Percentiles rank a stretch among this genome's conserved stretches.
Conservation (phyloP, 768 basidiomycete species). For the Collybiopsis confluens region DNA sequence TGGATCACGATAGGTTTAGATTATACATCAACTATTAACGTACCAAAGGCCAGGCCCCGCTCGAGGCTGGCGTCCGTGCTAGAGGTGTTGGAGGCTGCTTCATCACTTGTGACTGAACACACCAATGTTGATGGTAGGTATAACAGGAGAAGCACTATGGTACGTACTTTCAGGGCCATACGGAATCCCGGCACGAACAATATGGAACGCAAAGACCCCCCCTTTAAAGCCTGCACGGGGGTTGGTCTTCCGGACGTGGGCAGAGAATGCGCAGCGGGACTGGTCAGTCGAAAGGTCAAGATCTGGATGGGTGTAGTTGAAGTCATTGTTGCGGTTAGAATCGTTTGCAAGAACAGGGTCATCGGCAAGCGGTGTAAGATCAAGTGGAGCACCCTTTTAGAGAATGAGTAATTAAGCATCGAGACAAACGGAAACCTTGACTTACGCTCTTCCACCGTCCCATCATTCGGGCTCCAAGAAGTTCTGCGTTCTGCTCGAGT, state of each 20-base stretch:
- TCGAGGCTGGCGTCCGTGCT: neutral
- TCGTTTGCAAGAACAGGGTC: slow-evolving; percentile 19
- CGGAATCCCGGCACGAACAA: slow-evolving; percentile 9
- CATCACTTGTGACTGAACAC: slow-evolving; percentile 5
- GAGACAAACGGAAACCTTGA: neutral
- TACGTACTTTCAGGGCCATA: slow-evolving; percentile 13
- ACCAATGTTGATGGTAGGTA: neutral
- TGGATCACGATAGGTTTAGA: neutral
- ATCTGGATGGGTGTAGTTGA: slow-evolving; percentile 22
- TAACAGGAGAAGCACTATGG: too few relatives aligned
- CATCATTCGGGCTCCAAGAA: slow-evolving; percentile 28
- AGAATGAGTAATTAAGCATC: neutral
- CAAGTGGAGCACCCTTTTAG: slow-evolving; percentile 28
- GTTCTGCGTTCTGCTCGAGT: slow-evolving; percentile 19
- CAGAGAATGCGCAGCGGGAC: slow-evolving; percentile 25
- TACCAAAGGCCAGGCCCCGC: slow-evolving; percentile 11
- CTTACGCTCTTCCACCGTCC: slow-evolving; percentile 30
- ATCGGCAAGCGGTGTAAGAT: slow-evolving; percentile 21
- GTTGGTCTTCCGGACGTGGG: slow-evolving; percentile 25
- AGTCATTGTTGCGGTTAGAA: slow-evolving; percentile 24
- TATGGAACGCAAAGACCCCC: neutral
- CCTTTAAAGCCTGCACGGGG: slow-evolving; percentile 22
- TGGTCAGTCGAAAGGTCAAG: slow-evolving; percentile 17
- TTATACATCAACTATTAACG: neutral
- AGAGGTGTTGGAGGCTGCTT: neutral